Base-by-base conservation (phyloP, 148 eudicot species). In the Chenopodium album region DNA sequence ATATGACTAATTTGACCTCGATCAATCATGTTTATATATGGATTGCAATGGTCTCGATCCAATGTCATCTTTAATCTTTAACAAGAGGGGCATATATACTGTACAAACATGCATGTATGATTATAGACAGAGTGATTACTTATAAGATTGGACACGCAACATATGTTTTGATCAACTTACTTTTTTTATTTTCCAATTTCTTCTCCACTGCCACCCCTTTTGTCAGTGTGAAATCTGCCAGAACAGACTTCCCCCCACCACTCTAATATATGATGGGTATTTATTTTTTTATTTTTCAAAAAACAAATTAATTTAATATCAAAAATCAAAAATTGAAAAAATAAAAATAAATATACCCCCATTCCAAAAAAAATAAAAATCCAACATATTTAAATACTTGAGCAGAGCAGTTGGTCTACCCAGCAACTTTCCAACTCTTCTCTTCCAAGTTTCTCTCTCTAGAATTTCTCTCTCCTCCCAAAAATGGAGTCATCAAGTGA, bases 401-500 rank as follows among this genome's bases (percentile, higher is more conserved):
- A 26, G 26, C 9, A n/a, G 66, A 62, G 66, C 66, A 62, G 66
- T 22, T 62, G 66, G 22, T 62, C 26, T 6, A 5, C 3, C 17
- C 17, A 5, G 62, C 71, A 26, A 26, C 37, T 66, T 66, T 66
- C 71, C 71, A 28, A 14, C 62, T 17, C 62, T 16, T 19, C 17
- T 19, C 17, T 19, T 17, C 62, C 17, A 56, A 56, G 5, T 28
- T 67, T 67, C 71, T 56, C 37, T 79, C 76, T 59, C 80, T 64
- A 2, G 29, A 11, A 26, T 69, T 69, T 63, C 66, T 73, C 65
- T 63, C 85, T 72, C 78, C 44, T n/a, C 19, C 63, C 69, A 20
- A 31, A 67, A 67, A 67, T 62, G 68, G 87, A 84, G 90, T 83
- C 84, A 82, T 68, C 75, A 16, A 75, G 80, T 56, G 86, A 82